phyloP scores from a whole-genome alignment of 2,329 filamentous ascomycete genomes.

The Acrocalymma vagum region DNA sequence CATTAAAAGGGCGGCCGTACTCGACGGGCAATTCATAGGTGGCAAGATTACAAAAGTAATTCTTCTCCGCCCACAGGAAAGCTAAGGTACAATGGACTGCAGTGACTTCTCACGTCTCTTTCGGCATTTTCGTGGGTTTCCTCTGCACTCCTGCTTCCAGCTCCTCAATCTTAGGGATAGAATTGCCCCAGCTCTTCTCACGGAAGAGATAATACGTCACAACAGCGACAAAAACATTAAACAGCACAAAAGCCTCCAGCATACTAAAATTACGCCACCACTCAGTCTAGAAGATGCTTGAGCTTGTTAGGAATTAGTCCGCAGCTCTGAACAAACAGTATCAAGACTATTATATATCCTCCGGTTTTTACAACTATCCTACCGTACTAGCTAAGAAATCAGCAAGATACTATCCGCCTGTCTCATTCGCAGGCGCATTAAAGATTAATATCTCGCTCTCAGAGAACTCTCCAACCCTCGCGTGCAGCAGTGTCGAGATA shows the following conservation, averaged over 20 bases:
- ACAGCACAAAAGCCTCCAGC: constrained; percentile 70
- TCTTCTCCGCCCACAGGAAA: no score
- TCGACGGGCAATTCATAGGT: no score
- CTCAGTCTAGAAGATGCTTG: constrained; percentile 53
- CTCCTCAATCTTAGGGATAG: no score
- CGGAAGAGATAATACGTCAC: constrained; percentile 61
- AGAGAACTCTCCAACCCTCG: constrained; percentile 57
- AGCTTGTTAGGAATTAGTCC: constrained; percentile 55
- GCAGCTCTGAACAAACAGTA: constrained; percentile 57
- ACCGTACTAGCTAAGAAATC: constrained; percentile 46
- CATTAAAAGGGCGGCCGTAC: no score
- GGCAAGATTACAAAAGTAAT: no score
- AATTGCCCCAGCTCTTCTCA: constrained; percentile 25
- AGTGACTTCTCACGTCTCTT: no score
- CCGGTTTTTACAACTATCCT: constrained; percentile 53
- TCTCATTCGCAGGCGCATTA: constrained; percentile 46
- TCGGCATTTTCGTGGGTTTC: constrained; percentile 4
- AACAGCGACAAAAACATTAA: constrained; percentile 68
- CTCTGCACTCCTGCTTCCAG: constrained; percentile 6
- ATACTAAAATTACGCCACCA: constrained; percentile 75
- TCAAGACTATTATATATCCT: constrained; percentile 54
- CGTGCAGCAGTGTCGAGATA: constrained; percentile 48
- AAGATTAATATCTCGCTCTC: constrained; percentile 50
- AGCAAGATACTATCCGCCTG: constrained; percentile 53
- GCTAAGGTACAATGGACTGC: no score